phyloP scores from a whole-genome alignment of 768 basidiomycete genomes.

The Mycena alexandri region DNA sequence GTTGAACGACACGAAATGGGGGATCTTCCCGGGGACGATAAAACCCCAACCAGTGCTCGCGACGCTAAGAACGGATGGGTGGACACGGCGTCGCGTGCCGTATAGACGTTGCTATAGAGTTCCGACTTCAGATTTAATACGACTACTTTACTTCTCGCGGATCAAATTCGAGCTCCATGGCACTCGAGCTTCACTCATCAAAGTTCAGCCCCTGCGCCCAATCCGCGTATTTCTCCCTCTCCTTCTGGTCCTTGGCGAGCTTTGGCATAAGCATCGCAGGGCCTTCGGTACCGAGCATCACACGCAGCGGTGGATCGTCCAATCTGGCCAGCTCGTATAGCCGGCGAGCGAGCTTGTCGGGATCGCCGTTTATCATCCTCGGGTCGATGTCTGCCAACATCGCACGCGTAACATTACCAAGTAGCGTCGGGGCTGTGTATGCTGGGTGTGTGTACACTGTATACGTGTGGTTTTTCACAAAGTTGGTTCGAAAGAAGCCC shows the following conservation, averaged over 20 bases:
- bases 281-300: constrained; percentile 20
- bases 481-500: constrained; percentile 26
- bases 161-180: background rate
- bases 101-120: too few species aligned
- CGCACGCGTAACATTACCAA: constrained; percentile 20
- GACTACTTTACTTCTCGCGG: too few species aligned
- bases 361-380: constrained; percentile 19
- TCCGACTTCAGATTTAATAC: too few species aligned
- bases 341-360: constrained; percentile 22
- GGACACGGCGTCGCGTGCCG: too few species aligned
- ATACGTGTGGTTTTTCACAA: constrained; percentile 23
- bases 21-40: background rate
- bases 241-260: constrained; percentile 12
- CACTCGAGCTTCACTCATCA: constrained; percentile 6
- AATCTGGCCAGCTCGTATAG: constrained; percentile 13
- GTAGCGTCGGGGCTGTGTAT: constrained; percentile 11
- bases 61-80: too few species aligned
- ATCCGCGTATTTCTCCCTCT: constrained; percentile 22
- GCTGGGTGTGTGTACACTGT: constrained; percentile 18
- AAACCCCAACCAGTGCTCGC: too few species aligned
- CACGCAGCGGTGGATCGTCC: constrained; percentile 22
- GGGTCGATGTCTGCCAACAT: constrained; percentile 17
- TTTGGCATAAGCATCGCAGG: constrained; percentile 14
- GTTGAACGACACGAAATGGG: constrained; percentile 1
- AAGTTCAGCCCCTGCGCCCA: constrained; percentile 22